Base-by-base conservation (phyloP, 2,329 filamentous ascomycete genomes). In the Xylariaceae sp. region DNA sequence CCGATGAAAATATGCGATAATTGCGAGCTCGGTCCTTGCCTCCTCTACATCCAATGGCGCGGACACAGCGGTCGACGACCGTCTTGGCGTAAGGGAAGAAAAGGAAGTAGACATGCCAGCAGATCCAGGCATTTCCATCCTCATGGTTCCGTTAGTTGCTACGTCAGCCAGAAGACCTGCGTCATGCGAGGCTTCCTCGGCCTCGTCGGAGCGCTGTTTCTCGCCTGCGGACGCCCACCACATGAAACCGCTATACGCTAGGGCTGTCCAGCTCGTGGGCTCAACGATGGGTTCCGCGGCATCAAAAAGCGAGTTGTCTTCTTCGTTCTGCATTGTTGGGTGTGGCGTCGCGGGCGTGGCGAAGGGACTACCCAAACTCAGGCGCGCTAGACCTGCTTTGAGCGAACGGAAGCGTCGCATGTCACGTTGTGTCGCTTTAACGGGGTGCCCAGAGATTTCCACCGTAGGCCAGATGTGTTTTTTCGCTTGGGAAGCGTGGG, bases 341-440 rank as follows among this genome's bases (percentile, higher is more conserved):
- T 44, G 54, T 2, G 60, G 51, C 5, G 62, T 58, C 5, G 51
- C 52, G 14, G 64, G 60, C 3, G 61, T 55, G 2, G 56, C 42
- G 36, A 45, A 30, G 2, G 55, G 49, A 40, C 51, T 58, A 17
- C 55, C 54, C 43, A 51, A 45, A 49, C 59, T 65, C 1, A 82
- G 58, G 5, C 78, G 75, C 14, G 73, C 68, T 2, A 95, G 74
- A 5, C 85, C 86, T 54, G 75, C 75, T 44, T 80, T 79, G 11
- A 96, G 77, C 15, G 84, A 76, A 42, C 80, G 77, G 69, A 87
- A 97, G 18, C 92, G 86, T 22, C 89, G 83, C 12, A 94, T 77
- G 66, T 99, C 94, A 38, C 94, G 85, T 65, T 96, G 92, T 0
- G 90, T 96, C 1, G 94, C 92, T 69, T 86, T 90, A 47, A 97